Conservation (phyloP, 2,329 filamentous ascomycete genomes). For the Colletotrichum siamense region DNA sequence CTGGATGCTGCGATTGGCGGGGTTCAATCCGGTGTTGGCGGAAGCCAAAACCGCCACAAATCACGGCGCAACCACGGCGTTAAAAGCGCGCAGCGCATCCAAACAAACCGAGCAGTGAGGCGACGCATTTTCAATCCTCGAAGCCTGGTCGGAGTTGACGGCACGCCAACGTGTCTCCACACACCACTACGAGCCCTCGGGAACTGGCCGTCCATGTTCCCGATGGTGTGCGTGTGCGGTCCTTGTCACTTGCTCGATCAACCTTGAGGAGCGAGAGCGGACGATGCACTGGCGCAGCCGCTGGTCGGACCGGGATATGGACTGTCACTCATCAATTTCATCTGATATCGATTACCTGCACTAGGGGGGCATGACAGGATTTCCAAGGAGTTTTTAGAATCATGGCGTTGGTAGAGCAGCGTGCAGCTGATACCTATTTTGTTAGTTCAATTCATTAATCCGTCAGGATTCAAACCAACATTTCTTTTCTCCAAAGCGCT, state of each 20-base stretch:
- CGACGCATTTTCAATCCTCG: background rate
- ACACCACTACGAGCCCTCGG: background rate
- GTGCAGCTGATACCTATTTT: background rate
- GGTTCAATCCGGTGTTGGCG: background rate
- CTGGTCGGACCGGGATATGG: background rate
- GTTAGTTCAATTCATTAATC: background rate
- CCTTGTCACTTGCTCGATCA: background rate
- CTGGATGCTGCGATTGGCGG: background rate
- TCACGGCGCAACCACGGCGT: constrained; percentile 2
- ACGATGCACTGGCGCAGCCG: background rate
- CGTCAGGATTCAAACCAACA: background rate
- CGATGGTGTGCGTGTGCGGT: background rate
- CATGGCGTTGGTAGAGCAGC: background rate
- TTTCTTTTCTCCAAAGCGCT: background rate
- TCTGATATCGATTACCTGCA: background rate
- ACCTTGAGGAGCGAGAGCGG: background rate
- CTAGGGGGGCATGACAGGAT: background rate
- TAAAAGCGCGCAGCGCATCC: background rate
- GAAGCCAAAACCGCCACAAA: background rate
- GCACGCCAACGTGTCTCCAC: background rate
- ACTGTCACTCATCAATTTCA: background rate
- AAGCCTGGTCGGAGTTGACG: background rate
- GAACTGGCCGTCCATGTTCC: background rate
- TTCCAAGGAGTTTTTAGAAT: background rate
- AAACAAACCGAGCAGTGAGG: background rate